These are phyloP conservation scores for Volvox reticuliferus DNA, from an alignment of 139 green algal species.

Conservation along the genomic window DNA sequence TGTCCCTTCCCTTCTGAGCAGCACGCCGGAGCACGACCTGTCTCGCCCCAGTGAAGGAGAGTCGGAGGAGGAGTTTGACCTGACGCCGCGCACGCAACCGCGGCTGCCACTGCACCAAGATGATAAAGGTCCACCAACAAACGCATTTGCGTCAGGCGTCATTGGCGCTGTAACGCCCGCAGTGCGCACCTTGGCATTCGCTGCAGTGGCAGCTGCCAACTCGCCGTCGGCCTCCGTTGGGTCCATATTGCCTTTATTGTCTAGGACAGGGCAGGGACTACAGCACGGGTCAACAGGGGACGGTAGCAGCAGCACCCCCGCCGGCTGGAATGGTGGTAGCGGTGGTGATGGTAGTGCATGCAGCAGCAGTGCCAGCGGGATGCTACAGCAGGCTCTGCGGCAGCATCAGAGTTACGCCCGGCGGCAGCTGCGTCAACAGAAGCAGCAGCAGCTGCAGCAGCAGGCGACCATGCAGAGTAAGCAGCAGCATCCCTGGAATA, in stretches of 20 bases:
- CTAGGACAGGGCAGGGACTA: background rate
- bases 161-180: background rate
- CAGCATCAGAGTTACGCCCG: background rate
- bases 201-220: background rate
- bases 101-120: background rate
- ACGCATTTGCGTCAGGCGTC: background rate
- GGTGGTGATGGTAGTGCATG: too few species aligned
- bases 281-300: background rate
- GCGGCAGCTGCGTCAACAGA: background rate
- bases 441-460: background rate
- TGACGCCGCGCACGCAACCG: background rate
- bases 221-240: background rate
- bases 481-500: background rate
- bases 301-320: background rate
- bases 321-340: background rate
- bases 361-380: conserved; percentile 11
- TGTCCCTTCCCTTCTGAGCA: background rate
- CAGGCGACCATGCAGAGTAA: background rate
- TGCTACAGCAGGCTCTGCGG: conserved; percentile 25
- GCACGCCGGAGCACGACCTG: background rate
- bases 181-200: too few species aligned
- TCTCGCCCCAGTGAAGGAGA: background rate
- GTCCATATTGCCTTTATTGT: background rate
- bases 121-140: background rate
- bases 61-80: background rate